Conservation (phyloP, 805 yeast genomes). For the Starmerella stellata region DNA sequence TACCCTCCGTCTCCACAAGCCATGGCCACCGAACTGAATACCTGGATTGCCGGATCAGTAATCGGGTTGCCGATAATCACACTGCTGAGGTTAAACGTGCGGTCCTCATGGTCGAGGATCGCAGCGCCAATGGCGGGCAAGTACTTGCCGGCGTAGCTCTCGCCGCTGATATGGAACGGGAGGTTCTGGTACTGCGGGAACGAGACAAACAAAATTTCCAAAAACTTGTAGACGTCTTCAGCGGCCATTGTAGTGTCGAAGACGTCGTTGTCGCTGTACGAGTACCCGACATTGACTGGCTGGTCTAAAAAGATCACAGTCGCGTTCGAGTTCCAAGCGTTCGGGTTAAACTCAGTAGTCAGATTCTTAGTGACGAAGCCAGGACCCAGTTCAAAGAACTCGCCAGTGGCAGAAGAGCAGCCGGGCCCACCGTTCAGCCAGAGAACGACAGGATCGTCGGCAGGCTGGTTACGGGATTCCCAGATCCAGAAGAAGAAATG, state of each 20-base stretch:
- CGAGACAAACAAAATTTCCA: conserved; percentile 69
- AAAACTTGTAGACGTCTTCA: conserved; percentile 71
- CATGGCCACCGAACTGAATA: conserved; percentile 76
- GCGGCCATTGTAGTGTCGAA: conserved; percentile 42
- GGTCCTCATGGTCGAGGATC: conserved; percentile 39
- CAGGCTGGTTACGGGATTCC: conserved; percentile 69
- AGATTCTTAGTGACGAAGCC: conserved; percentile 53
- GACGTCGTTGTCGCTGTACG: conserved; percentile 36
- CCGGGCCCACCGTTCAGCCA: conserved; percentile 98
- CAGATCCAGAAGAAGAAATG: conserved; percentile 89
- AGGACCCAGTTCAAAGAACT: conserved; percentile 88
- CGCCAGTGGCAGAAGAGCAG: conserved; percentile 83
- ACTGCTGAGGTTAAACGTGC: conserved; percentile 53
- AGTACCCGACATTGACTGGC: conserved; percentile 88
- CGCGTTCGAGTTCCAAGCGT: conserved; percentile 87
- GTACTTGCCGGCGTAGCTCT: conserved; percentile 89
- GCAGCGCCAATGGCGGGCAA: conserved; percentile 67
- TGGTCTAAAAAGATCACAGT: conserved; percentile 84
- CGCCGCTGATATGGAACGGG: conserved; percentile 78
- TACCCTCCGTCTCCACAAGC: conserved; percentile 85
- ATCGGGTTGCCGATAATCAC: conserved; percentile 86
- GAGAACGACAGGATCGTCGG: conserved; percentile 63
- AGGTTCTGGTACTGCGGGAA: conserved; percentile 51
- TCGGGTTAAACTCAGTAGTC: conserved; percentile 60
- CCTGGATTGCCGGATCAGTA: conserved; percentile 70